Conservation (phyloP, 1,139 yeast genomes). For the Taphrina flavorubra region DNA sequence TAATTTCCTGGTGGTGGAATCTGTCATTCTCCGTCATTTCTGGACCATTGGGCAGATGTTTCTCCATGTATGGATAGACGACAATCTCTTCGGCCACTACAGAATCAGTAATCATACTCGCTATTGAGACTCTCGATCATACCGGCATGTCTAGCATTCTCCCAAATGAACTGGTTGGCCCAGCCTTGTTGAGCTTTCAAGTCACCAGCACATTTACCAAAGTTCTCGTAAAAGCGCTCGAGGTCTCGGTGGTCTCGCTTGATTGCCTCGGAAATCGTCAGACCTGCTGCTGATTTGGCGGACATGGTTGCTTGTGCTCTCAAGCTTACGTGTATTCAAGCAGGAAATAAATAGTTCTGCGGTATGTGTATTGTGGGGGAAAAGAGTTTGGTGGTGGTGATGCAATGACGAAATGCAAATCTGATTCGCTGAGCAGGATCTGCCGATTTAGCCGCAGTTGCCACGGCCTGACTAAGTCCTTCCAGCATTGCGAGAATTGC, state of each 20-base stretch:
- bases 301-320: slow-evolving; percentile 14
- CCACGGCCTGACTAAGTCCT: slow-evolving; percentile 10
- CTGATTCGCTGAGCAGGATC: slow-evolving; percentile 2
- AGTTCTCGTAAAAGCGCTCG: slow-evolving; percentile 23
- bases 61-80: slow-evolving; percentile 30
- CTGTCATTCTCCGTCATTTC: slow-evolving; percentile 32
- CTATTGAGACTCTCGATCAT: neutral
- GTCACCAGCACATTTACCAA: slow-evolving; percentile 25
- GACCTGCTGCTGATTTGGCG: slow-evolving; percentile 30
- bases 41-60: slow-evolving; percentile 27
- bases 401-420: slow-evolving; percentile 5
- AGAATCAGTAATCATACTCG: no score
- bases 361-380: neutral
- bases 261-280: slow-evolving; percentile 32
- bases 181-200: slow-evolving; percentile 15
- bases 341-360: neutral
- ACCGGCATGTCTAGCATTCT: slow-evolving; percentile 34
- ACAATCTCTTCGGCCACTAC: slow-evolving; percentile 30
- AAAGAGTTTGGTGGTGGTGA: slow-evolving; percentile 8
- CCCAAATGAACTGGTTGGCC: slow-evolving; percentile 34
- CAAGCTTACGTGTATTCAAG: neutral
- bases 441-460: neutral
- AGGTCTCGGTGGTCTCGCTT: slow-evolving; percentile 30
- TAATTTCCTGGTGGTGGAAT: slow-evolving; percentile 30
- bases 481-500: neutral